These are phyloP conservation scores for Lachancea sp. DNA, from an alignment of 805 yeast genomes.

Conservation along the genomic window DNA sequence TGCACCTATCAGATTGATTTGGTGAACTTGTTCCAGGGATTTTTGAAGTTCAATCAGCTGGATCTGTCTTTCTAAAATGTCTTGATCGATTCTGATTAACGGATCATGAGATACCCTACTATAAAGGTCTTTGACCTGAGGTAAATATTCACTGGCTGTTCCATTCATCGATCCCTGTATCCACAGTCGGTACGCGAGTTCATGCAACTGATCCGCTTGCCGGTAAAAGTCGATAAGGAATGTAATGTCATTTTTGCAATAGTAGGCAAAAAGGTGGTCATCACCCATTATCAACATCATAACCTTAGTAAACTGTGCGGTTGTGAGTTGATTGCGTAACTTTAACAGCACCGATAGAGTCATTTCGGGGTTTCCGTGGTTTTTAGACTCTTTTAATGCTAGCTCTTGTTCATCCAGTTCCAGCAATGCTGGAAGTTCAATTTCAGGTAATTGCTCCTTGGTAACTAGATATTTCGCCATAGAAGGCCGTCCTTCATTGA, in stretches of 20 bases:
- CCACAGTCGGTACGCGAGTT: constrained; percentile 40
- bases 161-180: constrained; percentile 31
- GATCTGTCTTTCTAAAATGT: constrained; percentile 38
- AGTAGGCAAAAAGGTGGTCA: constrained; percentile 30
- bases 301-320: constrained; percentile 63
- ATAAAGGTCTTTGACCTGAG: constrained; percentile 31
- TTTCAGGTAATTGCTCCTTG: constrained; percentile 52
- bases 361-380: constrained; percentile 54
- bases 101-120: constrained; percentile 17
- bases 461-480: constrained; percentile 63
- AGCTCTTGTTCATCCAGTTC: constrained; percentile 65
- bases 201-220: constrained; percentile 55
- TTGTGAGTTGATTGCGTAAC: constrained; percentile 46
- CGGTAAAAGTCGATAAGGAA: constrained; percentile 50
- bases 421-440: constrained; percentile 57
- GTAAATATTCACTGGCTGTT: constrained; percentile 30
- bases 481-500: constrained; percentile 62
- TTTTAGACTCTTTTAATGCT: constrained; percentile 63
- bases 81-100: constrained; percentile 17
- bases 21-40: constrained; percentile 38
- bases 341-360: constrained; percentile 41
- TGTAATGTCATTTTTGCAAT: constrained; percentile 33
- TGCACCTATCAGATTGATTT: constrained; percentile 35
- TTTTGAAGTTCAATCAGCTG: constrained; percentile 41
- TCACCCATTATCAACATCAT: constrained; percentile 40